phyloP scores from a whole-genome alignment of 2,329 filamentous ascomycete species.

The Phaeomoniella chlamydospora region DNA sequence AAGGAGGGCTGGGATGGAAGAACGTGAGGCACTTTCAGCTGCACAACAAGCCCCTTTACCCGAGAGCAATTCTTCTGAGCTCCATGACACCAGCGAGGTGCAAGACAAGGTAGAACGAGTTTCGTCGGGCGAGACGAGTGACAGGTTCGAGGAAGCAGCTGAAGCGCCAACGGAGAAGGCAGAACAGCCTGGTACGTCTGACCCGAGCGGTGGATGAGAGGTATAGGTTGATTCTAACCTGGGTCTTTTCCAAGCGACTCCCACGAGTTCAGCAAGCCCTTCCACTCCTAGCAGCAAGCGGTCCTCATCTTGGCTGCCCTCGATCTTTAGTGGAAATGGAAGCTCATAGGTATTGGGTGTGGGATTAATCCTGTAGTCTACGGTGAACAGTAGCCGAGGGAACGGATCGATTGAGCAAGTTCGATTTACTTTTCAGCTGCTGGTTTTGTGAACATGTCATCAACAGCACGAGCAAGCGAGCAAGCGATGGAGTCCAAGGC shows the following conservation, averaged over 20 bases:
- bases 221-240: too few species aligned
- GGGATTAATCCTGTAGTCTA: too few species aligned
- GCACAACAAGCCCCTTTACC: background rate
- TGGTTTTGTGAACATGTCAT: too few species aligned
- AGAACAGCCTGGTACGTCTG: background rate
- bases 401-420: too few species aligned
- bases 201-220: background rate
- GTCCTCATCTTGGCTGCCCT: background rate
- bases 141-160: background rate
- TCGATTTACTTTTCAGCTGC: too few species aligned
- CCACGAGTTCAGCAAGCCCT: too few species aligned
- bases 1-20: constrained; percentile 34
- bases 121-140: background rate
- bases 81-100: background rate
- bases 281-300: background rate
- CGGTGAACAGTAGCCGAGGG: too few species aligned
- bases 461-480: too few species aligned
- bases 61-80: background rate
- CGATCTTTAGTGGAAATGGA: background rate
- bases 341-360: too few species aligned
- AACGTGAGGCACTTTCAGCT: constrained; percentile 7
- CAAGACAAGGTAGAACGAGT: background rate
- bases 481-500: too few species aligned
- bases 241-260: too few species aligned
- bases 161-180: background rate